Percentiles rank a stretch among this genome's conserved stretches.
Evolutionary conservation across 306 rosid genomes (phyloP).

Genomic region (Bauhinia variegata): DNA sequence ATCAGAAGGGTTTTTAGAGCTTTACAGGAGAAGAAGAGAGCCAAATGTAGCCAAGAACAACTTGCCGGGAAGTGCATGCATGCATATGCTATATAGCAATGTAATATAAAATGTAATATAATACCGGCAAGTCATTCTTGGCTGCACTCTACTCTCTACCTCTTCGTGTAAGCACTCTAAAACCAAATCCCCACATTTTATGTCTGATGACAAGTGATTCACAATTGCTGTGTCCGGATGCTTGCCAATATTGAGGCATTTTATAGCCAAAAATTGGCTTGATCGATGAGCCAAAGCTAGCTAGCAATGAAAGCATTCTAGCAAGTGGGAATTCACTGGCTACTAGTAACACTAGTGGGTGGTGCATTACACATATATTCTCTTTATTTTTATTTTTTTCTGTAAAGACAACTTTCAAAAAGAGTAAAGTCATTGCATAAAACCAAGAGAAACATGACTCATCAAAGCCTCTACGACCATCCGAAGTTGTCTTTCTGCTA

Average conservation of each 20-base stretch:
- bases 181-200: constrained; percentile 19
- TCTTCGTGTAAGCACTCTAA: constrained; percentile 36
- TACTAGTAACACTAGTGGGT: not conserved
- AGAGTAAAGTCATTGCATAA: constrained; percentile 3
- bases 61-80: constrained; percentile 20
- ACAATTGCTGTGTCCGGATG: not conserved
- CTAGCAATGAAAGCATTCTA: no score
- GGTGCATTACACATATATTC: not conserved
- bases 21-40: constrained; percentile 40
- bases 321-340: no score
- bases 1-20: not conserved
- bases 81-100: no score
- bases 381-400: not conserved
- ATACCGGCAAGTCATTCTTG: constrained; percentile 64
- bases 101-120: no score
- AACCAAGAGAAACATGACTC: not conserved
- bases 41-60: constrained; percentile 46
- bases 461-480: not conserved
- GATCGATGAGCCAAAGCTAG: no score
- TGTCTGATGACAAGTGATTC: not conserved
- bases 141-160: constrained; percentile 42
- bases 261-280: no score
- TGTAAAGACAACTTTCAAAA: not conserved
- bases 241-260: constrained; percentile 5
- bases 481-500: not conserved